Evolutionary conservation across 371 early-diverging fungal species (phyloP).

Genomic region (Mucor ambiguus): DNA sequence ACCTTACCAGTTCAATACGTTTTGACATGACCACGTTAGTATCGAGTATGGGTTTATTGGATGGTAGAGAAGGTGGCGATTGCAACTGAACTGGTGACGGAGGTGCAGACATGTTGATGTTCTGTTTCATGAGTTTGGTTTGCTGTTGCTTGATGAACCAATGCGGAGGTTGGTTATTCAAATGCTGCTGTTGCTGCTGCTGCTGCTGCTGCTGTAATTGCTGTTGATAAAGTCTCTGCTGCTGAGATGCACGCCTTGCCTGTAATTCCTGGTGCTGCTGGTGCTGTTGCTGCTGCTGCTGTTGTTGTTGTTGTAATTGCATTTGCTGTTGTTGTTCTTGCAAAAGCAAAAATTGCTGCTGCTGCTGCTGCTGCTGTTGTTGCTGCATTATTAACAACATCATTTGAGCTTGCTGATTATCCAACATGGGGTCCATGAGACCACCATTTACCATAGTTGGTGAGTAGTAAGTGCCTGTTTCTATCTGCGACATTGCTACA

Average conservation of each 20-base stretch:
- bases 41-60: background rate
- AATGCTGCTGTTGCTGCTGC: conserved; percentile 4
- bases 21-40: background rate
- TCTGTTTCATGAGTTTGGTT: conserved; percentile 4
- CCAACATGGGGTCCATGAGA: conserved; percentile 2
- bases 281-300: background rate
- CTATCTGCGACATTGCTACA: background rate
- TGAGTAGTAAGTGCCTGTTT: background rate
- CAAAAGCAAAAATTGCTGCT: conserved; percentile 1
- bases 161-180: conserved; percentile 2
- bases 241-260: background rate
- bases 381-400: conserved; percentile 10
- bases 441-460: background rate
- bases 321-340: conserved; percentile 2
- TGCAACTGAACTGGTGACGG: background rate
- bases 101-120: background rate
- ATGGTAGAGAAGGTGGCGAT: conserved; percentile 5
- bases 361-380: conserved; percentile 5
- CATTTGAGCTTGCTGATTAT: conserved; percentile 11
- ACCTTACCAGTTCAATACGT: conserved; percentile 13
- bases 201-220: conserved; percentile 1
- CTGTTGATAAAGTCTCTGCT: conserved; percentile 1
- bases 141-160: conserved; percentile 18
- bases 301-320: conserved; percentile 2
- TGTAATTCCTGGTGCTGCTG: conserved; percentile 1